Base-by-base conservation (phyloP, 805 yeast genomes). In the Schwanniomyces yamadae region DNA sequence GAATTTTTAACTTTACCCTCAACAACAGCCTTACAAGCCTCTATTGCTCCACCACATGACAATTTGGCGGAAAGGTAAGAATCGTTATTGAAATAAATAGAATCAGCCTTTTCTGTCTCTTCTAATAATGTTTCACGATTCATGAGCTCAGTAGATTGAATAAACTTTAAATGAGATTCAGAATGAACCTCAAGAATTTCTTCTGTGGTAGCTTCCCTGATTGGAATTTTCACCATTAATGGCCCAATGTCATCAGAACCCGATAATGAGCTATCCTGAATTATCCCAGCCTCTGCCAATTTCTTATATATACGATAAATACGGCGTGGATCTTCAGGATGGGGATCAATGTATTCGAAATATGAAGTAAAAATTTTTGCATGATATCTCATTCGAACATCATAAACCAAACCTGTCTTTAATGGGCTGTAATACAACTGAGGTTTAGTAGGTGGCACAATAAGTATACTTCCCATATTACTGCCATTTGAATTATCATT, bases 311-410 rank as follows among this genome's bases (percentile, higher is more conserved):
- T 86, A 38, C 98, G 75, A 62, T 90, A 93, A 23, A 91, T 90
- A 48, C 99, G 78, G 44, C 99, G 75, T 8, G 99, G 99, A 55
- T 93, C 99, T 59, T 93, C 99, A 4, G 99, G 99, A 57, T 93
- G 99, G 2, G 98, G 99, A 55, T 93, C 99, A 34, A 91, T 87
- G 61, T 91, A 91, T 59, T 91, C 96, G 50, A 78, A 85, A 48
- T 91, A 87, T 2, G 93, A 84, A 3, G 96, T 87, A 63, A 85
- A 90, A 35, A 93, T 82, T 55, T 89, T 87, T 25, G 97, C 95
- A 58, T 93, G 99, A 59, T 91, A 93, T 43, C 99, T 74, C 98
- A 93, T 93, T 44, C 98, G 73, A 14, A 89, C 97, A 59, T 93
- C 99, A 61, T 93, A 93, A 40, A 95, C 91, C 6, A 93, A 66